Percentiles rank a stretch among this genome's conserved stretches.
Conservation (phyloP, 208 protist species). For the Endotrypanum monterogeii region DNA sequence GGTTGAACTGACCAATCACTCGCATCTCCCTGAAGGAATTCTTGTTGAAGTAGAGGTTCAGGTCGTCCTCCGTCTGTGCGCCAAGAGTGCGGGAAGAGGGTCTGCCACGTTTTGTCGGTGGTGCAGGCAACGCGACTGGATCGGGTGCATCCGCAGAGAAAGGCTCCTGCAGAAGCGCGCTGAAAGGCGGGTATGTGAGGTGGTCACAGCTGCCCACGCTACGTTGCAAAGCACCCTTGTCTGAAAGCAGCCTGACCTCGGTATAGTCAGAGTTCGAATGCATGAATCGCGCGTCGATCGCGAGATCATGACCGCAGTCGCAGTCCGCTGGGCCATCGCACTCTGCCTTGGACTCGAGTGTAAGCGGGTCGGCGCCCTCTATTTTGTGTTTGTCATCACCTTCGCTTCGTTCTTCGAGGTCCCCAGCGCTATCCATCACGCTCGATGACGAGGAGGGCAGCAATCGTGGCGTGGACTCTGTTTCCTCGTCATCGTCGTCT, state of each 20-base stretch:
- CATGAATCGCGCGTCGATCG: not conserved
- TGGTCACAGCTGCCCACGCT: slow-evolving; percentile 27
- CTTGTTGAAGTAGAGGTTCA: slow-evolving; percentile 77
- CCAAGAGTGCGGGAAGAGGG: slow-evolving; percentile 27
- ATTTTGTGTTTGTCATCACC: not conserved
- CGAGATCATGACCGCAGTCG: not conserved
- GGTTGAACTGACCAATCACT: slow-evolving; percentile 95
- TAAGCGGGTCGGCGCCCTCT: not conserved
- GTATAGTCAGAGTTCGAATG: not conserved
- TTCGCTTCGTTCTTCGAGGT: not conserved
- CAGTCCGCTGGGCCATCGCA: not conserved
- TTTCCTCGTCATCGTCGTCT: not conserved
- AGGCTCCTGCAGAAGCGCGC: slow-evolving; percentile 17
- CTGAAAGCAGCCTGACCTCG: slow-evolving; percentile 30
- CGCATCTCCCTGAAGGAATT: slow-evolving; percentile 86
- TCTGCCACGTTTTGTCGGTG: not conserved
- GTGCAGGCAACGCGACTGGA: not conserved
- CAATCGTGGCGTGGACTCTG: not conserved
- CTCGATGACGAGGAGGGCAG: slow-evolving; percentile 7
- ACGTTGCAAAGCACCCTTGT: slow-evolving; percentile 38
- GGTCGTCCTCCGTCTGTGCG: slow-evolving; percentile 64
- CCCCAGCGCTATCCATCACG: not conserved
- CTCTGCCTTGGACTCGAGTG: not conserved
- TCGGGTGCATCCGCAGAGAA: not conserved
- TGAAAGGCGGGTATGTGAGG: slow-evolving; percentile 37